Percentiles rank a stretch among this genome's conserved stretches.
Conservation (phyloP, 345 rosid species). For the Draba incana region DNA sequence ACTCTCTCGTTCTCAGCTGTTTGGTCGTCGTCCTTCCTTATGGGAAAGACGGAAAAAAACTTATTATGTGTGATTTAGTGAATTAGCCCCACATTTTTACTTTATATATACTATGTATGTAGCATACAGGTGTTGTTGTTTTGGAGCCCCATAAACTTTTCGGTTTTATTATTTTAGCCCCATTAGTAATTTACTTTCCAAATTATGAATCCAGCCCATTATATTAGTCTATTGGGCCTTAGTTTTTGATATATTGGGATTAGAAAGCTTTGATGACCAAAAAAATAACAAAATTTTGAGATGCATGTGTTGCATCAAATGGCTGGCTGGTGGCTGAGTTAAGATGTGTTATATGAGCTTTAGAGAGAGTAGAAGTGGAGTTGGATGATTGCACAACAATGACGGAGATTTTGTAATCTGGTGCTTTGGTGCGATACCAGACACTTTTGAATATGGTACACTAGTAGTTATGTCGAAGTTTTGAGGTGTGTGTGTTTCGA, state of each 20-base stretch:
- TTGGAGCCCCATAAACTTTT: background rate
- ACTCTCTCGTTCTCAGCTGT: slow-evolving; percentile 40
- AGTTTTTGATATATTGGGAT: background rate
- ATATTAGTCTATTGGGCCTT: background rate
- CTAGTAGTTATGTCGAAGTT: no score
- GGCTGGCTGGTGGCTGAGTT: no score
- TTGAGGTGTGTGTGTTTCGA: no score
- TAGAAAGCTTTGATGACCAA: no score
- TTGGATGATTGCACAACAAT: no score
- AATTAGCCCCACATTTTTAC: slow-evolving; percentile 7
- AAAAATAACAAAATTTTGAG: no score
- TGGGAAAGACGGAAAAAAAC: slow-evolving; percentile 31
- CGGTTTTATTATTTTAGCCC: background rate
- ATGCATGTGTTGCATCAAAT: no score
- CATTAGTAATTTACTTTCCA: slow-evolving; percentile 1
- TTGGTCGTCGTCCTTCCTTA: slow-evolving; percentile 46
- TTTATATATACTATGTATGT: background rate
- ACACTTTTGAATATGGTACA: no score
- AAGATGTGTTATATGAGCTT: no score
- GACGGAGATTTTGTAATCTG: no score
- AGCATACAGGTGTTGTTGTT: background rate
- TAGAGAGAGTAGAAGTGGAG: no score
- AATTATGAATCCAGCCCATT: slow-evolving; percentile 8
- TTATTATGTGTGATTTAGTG: slow-evolving; percentile 21
- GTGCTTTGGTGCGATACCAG: no score